These are phyloP conservation scores for Coniochaeta sp. DNA, from an alignment of 2,329 filamentous ascomycete species.

Conservation along the genomic window DNA sequence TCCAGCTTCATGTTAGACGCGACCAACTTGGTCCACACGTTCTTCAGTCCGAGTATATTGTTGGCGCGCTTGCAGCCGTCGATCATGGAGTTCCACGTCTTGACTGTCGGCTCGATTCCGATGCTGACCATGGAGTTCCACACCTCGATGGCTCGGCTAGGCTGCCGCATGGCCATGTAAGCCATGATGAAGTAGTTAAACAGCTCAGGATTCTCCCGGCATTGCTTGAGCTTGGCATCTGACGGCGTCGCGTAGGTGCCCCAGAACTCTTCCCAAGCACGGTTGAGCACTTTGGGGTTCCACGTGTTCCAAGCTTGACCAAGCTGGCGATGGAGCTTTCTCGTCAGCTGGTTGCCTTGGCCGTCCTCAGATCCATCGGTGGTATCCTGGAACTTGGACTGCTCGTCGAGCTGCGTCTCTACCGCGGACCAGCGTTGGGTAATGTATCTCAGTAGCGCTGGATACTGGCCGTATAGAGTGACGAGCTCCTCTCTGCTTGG, in stretches of 20 bases:
- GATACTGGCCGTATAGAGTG: slow-evolving; percentile 11
- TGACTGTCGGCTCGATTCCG: slow-evolving; percentile 50
- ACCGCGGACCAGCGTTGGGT: slow-evolving; percentile 7
- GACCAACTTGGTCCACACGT: slow-evolving; percentile 60
- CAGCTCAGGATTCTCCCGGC: slow-evolving; percentile 11
- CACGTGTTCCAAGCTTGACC: slow-evolving; percentile 18
- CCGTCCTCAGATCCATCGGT: neutral
- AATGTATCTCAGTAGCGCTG: slow-evolving; percentile 14
- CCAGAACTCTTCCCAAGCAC: slow-evolving; percentile 22
- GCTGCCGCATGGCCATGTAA: slow-evolving; percentile 21
- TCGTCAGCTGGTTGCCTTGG: neutral
- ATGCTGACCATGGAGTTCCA: slow-evolving; percentile 35
- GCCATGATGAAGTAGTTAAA: slow-evolving; percentile 28
- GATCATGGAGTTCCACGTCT: slow-evolving; percentile 68
- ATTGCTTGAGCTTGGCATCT: slow-evolving; percentile 7
- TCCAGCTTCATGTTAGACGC: slow-evolving; percentile 54
- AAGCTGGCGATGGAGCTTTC: slow-evolving; percentile 15
- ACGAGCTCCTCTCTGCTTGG: slow-evolving; percentile 6
- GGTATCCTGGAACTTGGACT: neutral
- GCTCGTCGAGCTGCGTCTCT: slow-evolving; percentile 5
- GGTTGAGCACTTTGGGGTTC: slow-evolving; percentile 14
- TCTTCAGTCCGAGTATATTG: slow-evolving; percentile 53
- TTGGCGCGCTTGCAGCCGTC: slow-evolving; percentile 57
- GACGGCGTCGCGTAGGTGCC: slow-evolving; percentile 11
- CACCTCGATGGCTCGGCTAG: slow-evolving; percentile 20